phyloP scores from a whole-genome alignment of 495 filamentous ascomycete species.

The Penicillium fimorum region DNA sequence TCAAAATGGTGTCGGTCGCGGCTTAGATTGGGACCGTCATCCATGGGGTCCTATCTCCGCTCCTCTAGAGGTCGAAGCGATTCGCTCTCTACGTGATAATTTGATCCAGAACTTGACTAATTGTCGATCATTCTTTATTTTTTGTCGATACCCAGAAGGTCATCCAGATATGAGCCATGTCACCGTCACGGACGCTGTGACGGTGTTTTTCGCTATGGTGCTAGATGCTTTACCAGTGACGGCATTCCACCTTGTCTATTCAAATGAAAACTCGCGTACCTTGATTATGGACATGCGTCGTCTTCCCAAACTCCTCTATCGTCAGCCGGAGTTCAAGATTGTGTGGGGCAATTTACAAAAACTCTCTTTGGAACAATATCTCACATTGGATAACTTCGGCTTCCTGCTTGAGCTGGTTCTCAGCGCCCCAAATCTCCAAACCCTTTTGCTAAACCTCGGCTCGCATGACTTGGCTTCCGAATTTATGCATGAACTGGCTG shows the following conservation, averaged over 20 bases:
- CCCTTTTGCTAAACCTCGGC: slow-evolving; percentile 25
- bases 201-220: slow-evolving; percentile 28
- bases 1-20: slow-evolving; percentile 25
- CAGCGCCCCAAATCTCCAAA: slow-evolving; percentile 24
- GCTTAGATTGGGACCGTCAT: slow-evolving; percentile 26
- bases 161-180: slow-evolving; percentile 28
- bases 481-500: slow-evolving; percentile 31
- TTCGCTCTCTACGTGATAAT: slow-evolving; percentile 24
- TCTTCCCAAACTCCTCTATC: slow-evolving; percentile 28
- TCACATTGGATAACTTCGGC: slow-evolving; percentile 30
- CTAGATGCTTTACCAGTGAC: slow-evolving; percentile 24
- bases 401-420: slow-evolving; percentile 31
- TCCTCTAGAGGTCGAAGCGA: slow-evolving; percentile 21
- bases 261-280: slow-evolving; percentile 25
- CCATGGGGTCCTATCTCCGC: slow-evolving; percentile 28
- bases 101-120: slow-evolving; percentile 19
- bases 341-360: slow-evolving; percentile 29
- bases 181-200: slow-evolving; percentile 28
- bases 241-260: slow-evolving; percentile 30
- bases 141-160: slow-evolving; percentile 32
- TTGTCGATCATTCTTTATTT: slow-evolving; percentile 32
- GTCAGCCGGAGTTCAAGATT: slow-evolving; percentile 25
- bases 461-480: slow-evolving; percentile 27
- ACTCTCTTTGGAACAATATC: slow-evolving; percentile 28
- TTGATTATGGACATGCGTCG: slow-evolving; percentile 37